phyloP scores from a whole-genome alignment of 2,329 filamentous ascomycete species.

The Pseudocercospora ulei region DNA sequence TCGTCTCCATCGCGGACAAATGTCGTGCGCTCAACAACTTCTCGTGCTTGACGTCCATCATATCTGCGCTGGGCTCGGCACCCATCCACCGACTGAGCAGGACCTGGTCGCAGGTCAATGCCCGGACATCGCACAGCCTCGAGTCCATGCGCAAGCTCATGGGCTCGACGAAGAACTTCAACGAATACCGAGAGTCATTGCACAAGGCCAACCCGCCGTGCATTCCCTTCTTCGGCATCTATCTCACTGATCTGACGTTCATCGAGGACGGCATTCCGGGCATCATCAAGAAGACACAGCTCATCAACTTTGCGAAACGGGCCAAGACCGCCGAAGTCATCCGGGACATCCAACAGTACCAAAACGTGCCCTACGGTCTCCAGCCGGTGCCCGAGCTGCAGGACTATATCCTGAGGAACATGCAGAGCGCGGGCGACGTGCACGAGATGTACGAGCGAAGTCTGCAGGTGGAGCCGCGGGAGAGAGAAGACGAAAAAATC shows the following conservation, averaged over 20 bases:
- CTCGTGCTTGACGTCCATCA: slow-evolving; percentile 93
- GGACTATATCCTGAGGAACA: slow-evolving; percentile 92
- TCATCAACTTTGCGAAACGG: slow-evolving; percentile 98
- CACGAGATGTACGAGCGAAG: slow-evolving; percentile 99
- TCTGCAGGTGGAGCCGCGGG: slow-evolving; percentile 81
- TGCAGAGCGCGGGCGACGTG: slow-evolving; percentile 89
- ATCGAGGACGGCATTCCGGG: slow-evolving; percentile 98
- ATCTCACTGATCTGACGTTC: slow-evolving; percentile 92
- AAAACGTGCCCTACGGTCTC: slow-evolving; percentile 90
- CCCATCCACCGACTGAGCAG: slow-evolving; percentile 87
- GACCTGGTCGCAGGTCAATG: slow-evolving; percentile 89
- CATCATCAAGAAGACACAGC: slow-evolving; percentile 86
- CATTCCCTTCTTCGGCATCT: slow-evolving; percentile 98
- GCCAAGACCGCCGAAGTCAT: slow-evolving; percentile 98
- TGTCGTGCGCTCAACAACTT: slow-evolving; percentile 91
- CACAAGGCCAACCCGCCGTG: slow-evolving; percentile 92
- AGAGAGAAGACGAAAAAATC: slow-evolving; percentile 98
- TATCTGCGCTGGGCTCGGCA: slow-evolving; percentile 86
- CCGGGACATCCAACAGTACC: slow-evolving; percentile 95
- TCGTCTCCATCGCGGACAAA: slow-evolving; percentile 94
- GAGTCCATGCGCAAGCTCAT: slow-evolving; percentile 91
- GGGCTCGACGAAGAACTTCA: slow-evolving; percentile 97
- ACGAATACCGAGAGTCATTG: slow-evolving; percentile 85
- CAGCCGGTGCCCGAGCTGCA: slow-evolving; percentile 85
- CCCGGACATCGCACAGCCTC: slow-evolving; percentile 66